Evolutionary conservation across 1,284 basidiomycete species (phyloP).

Genomic region (Boletus semigastroideus): DNA sequence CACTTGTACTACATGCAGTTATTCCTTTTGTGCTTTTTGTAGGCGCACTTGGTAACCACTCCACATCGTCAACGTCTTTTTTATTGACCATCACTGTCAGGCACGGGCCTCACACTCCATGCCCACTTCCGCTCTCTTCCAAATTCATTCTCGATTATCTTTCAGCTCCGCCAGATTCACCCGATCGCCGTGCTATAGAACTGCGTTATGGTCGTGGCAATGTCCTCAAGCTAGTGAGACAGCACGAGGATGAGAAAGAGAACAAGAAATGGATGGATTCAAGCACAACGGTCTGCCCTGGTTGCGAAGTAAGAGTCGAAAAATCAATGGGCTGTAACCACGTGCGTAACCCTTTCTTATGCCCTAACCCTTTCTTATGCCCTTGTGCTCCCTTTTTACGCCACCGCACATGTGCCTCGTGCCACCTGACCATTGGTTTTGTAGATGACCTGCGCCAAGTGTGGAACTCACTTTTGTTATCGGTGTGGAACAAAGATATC

Average conservation of each 20-base stretch:
- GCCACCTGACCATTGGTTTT: slow-evolving; percentile 2
- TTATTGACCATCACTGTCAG: slow-evolving; percentile 34
- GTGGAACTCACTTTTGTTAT: slow-evolving; percentile 75
- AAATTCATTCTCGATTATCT: slow-evolving; percentile 65
- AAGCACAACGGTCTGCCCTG: slow-evolving; percentile 68
- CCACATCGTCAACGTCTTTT: not conserved
- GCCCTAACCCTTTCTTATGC: not conserved
- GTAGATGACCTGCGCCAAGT: slow-evolving; percentile 74
- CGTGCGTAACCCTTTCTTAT: slow-evolving; percentile 44
- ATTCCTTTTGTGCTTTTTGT: slow-evolving; percentile 75
- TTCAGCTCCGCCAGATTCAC: slow-evolving; percentile 48
- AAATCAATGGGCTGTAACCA: slow-evolving; percentile 77
- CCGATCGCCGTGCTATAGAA: slow-evolving; percentile 52
- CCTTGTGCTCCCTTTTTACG: not conserved
- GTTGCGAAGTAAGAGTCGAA: slow-evolving; percentile 67
- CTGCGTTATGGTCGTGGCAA: slow-evolving; percentile 58
- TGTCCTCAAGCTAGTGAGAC: slow-evolving; percentile 53
- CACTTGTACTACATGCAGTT: slow-evolving; percentile 63
- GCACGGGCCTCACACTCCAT: slow-evolving; percentile 72
- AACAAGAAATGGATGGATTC: slow-evolving; percentile 64
- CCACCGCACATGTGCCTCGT: not conserved
- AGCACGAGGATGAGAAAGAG: slow-evolving; percentile 64
- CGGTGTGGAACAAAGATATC: slow-evolving; percentile 60
- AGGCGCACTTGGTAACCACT: slow-evolving; percentile 61
- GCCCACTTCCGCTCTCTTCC: slow-evolving; percentile 61